phyloP scores from a whole-genome alignment of 1,139 yeast species.

The Pichia terricola region DNA sequence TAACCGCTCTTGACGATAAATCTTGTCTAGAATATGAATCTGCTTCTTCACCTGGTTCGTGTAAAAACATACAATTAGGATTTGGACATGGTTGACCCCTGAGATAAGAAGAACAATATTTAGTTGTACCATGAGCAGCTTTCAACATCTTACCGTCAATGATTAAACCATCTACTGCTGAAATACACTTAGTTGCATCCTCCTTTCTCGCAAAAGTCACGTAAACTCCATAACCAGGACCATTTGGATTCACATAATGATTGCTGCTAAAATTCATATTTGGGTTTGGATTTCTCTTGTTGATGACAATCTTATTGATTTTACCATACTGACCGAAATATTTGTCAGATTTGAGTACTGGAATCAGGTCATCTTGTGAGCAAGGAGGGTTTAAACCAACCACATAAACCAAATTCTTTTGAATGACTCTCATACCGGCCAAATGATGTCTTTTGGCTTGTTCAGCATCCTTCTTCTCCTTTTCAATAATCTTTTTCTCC shows the following conservation, averaged over 20 bases:
- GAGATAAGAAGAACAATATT: constrained; percentile 90
- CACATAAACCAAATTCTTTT: constrained; percentile 92
- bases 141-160: constrained; percentile 81
- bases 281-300: constrained; percentile 56
- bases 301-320: constrained; percentile 87
- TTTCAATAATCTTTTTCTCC: constrained; percentile 82
- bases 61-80: constrained; percentile 97
- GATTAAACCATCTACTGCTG: constrained; percentile 87
- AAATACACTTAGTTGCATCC: constrained; percentile 88
- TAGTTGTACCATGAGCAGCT: constrained; percentile 98
- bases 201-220: constrained; percentile 90
- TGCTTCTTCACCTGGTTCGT: constrained; percentile 99
- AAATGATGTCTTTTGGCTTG: constrained; percentile 83
- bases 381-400: constrained; percentile 92
- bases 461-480: constrained; percentile 87
- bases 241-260: constrained; percentile 25
- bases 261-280: constrained; percentile 8
- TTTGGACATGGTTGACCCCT: constrained; percentile 96
- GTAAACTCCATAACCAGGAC: constrained; percentile 84
- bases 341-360: constrained; percentile 77
- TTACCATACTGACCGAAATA: constrained; percentile 98
- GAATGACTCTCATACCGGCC: constrained; percentile 96
- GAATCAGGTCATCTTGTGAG: constrained; percentile 80
- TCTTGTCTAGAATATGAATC: constrained; percentile 94
- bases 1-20: constrained; percentile 70